phyloP scores from a whole-genome alignment of 495 filamentous ascomycete genomes.

The Penicillium maclennaniae region DNA sequence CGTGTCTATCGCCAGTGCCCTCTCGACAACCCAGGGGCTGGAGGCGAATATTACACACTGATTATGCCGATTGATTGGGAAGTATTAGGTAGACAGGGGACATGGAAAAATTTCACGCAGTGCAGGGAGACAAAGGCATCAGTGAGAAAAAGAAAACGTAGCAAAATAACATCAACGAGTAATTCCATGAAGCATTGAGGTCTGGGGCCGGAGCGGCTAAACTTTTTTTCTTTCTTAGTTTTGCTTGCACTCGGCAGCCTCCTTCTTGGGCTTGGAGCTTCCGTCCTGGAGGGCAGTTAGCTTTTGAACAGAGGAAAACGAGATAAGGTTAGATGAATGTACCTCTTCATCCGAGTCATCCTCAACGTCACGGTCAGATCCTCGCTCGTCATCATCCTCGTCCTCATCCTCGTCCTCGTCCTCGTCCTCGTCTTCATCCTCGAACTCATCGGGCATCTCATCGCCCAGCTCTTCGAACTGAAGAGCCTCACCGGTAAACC shows the following conservation, averaged over 20 bases:
- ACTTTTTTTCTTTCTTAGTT: slow-evolving; percentile 54
- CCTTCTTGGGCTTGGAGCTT: slow-evolving; percentile 93
- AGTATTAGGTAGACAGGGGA: slow-evolving; percentile 28
- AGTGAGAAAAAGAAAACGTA: slow-evolving; percentile 25
- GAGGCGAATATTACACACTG: slow-evolving; percentile 21
- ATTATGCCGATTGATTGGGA: slow-evolving; percentile 32
- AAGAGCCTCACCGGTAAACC: slow-evolving; percentile 98
- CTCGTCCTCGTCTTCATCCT: slow-evolving; percentile 89
- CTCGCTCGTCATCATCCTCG: slow-evolving; percentile 70
- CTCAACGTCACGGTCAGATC: slow-evolving; percentile 48
- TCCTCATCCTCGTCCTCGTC: slow-evolving; percentile 60
- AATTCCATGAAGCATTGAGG: slow-evolving; percentile 26
- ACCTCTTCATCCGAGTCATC: slow-evolving; percentile 94
- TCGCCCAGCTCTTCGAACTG: slow-evolving; percentile 95
- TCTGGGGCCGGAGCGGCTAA: slow-evolving; percentile 1
- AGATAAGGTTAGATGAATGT: slow-evolving; percentile 10
- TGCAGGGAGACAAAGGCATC: slow-evolving; percentile 26
- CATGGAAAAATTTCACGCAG: slow-evolving; percentile 20
- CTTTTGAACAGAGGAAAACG: slow-evolving; percentile 10
- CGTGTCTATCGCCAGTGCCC: slow-evolving; percentile 5
- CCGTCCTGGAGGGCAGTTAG: slow-evolving; percentile 70
- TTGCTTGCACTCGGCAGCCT: slow-evolving; percentile 99
- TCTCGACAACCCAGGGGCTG: neutral
- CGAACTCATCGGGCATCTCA: slow-evolving; percentile 74
- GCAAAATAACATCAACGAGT: slow-evolving; percentile 28